Base-by-base conservation (phyloP, 441 rosid species). In the Jatropha podagrica region DNA sequence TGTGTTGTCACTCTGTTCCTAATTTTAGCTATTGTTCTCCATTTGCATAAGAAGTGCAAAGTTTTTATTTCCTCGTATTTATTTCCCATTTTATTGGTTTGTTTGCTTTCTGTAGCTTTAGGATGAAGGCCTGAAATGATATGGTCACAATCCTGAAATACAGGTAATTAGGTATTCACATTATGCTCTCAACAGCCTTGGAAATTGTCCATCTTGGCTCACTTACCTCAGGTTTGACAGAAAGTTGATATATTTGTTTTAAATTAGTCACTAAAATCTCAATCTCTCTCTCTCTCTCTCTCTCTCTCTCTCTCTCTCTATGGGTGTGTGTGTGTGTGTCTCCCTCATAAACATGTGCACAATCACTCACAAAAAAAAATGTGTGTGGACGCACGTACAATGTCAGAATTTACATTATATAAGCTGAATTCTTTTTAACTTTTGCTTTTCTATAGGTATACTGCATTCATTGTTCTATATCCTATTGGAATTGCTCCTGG, bases 151-250 rank as follows among this genome's bases (percentile, higher is more conserved):
- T 76, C 55, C 65, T 85, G 75, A 69, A 42, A 75, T 80, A 81
- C 88, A 90, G 97, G 80, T 90, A 68, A 93, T 93, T 65, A 87
- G 97, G 81, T 89, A 90, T 69, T 81, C 89, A 3, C 95, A 88
- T 67, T 91, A 90, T 89, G 90, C 94, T 77, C 74, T 83, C 65
- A 86, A 85, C 79, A 78, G 80, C 83, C 59, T 86, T 23, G 85
- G 91, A 75, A 81, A 68, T 48, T 90, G 91, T 77, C 97, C 95
- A 5, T 75, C 77, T 76, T 90, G 87, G 94, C 52, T 92, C 72
- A 89, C 91, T 55, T 90, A 91, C 84, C 85, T 95, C 85, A 88
- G 97, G 97, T 91, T 68, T 54, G 55, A 49, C 20, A 62, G 32
- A 72, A 59, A 12, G 13, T 58, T 7, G 9, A 51, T 27, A 18